Conservation (phyloP, 2,329 filamentous ascomycete genomes). For the Pseudogymnoascus sp. region DNA sequence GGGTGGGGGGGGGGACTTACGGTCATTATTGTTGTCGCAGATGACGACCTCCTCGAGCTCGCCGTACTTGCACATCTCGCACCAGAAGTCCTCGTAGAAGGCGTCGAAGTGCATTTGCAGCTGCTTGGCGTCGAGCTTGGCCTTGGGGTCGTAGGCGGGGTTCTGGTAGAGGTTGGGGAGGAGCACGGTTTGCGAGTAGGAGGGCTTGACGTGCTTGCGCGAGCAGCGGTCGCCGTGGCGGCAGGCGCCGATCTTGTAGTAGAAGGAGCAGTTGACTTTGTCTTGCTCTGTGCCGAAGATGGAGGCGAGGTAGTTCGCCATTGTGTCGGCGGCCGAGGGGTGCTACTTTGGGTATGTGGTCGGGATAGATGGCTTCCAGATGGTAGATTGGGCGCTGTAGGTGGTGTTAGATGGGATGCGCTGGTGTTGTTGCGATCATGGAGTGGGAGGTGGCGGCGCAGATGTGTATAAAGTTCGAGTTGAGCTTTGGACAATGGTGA, state of each 20-base stretch:
- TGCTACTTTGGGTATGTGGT: neutral
- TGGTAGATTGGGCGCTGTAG: neutral
- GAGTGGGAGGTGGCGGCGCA: conserved; percentile 5
- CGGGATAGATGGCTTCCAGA: neutral
- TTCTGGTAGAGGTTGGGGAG: conserved; percentile 99
- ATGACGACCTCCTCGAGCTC: conserved; percentile 97
- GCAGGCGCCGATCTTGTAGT: conserved; percentile 99
- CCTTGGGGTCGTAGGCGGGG: conserved; percentile 92
- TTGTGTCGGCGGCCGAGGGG: conserved; percentile 35
- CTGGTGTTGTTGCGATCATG: conserved; percentile 5
- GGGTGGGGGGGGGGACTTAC: conserved; percentile 46
- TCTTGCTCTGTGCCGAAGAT: conserved; percentile 99
- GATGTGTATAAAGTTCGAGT: conserved; percentile 10
- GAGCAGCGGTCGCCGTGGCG: conserved; percentile 97
- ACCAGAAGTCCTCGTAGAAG: conserved; percentile 99
- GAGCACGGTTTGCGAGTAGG: conserved; percentile 94
- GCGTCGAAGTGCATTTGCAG: conserved; percentile 99
- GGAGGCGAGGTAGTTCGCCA: conserved; percentile 98
- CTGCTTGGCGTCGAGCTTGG: conserved; percentile 92
- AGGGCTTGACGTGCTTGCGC: conserved; percentile 98
- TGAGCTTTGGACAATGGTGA: neutral
- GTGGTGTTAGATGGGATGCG: neutral
- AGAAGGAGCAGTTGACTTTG: conserved; percentile 99
- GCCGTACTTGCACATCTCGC: conserved; percentile 98
- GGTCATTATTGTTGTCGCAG: conserved; percentile 99